Conservation (phyloP, 768 basidiomycete genomes). For the Podaxis carcinomalis region DNA sequence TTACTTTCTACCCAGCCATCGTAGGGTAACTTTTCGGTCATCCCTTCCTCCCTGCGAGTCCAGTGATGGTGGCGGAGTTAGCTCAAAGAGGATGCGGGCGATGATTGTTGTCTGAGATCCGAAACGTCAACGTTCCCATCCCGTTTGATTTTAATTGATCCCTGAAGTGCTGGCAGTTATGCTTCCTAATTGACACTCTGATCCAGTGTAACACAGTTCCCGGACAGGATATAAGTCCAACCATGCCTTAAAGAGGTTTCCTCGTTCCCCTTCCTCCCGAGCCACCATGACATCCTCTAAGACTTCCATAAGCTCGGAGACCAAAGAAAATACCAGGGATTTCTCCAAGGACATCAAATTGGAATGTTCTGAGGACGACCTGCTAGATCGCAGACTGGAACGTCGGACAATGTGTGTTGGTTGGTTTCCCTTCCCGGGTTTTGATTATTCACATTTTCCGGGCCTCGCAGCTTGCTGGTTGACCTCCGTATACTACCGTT, state of each 20-base stretch:
- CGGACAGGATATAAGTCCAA: not conserved
- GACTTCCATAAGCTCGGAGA: not conserved
- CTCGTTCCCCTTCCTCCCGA: not conserved
- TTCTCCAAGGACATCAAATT: not conserved
- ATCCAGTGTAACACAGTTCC: not conserved
- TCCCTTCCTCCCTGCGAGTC: not conserved
- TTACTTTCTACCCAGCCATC: not conserved
- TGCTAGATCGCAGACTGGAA: conserved; percentile 21
- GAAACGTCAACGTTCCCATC: not conserved
- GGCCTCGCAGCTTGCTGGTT: conserved; percentile 22
- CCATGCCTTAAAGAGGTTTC: not conserved
- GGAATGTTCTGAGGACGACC: not conserved
- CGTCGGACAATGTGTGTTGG: conserved; percentile 30
- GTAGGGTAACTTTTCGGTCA: not conserved
- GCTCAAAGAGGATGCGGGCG: not conserved
- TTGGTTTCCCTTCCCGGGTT: not conserved
- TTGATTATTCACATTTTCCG: not conserved
- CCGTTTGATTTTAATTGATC: not conserved
- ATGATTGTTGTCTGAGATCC: not conserved
- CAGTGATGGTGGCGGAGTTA: conserved; percentile 5
- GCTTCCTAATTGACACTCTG: not conserved
- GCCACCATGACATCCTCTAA: not conserved
- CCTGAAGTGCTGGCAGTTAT: not conserved
- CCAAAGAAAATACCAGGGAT: not conserved
- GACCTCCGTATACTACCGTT: conserved; percentile 33